A percentile compares a stretch with the other conserved stretches of the same genome.
These are phyloP conservation scores for Sugiyamaella boreocaroliniensis DNA, from an alignment of 805 yeast genomes.

Conservation along the genomic window DNA sequence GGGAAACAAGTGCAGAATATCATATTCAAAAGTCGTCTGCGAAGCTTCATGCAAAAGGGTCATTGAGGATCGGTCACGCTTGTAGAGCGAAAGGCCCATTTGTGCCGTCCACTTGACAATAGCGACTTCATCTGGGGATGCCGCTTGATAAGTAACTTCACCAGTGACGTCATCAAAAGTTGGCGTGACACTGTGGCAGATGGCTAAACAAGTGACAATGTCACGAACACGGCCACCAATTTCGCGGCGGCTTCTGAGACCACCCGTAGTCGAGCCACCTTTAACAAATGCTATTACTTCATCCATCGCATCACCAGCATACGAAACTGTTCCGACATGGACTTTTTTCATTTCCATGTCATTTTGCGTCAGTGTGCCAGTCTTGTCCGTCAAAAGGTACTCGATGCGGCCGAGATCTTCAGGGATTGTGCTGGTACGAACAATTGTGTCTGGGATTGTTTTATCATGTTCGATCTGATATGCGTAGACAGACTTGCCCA, in stretches of 20 bases:
- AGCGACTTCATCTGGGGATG: constrained; percentile 98
- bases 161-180: constrained; percentile 67
- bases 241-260: constrained; percentile 50
- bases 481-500: constrained; percentile 94
- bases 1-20: constrained; percentile 80
- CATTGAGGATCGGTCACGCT: constrained; percentile 75
- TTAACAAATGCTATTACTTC: constrained; percentile 66
- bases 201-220: constrained; percentile 70
- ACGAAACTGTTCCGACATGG: constrained; percentile 88
- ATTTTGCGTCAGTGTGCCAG: constrained; percentile 96
- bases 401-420: constrained; percentile 96
- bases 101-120: constrained; percentile 85
- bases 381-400: constrained; percentile 84
- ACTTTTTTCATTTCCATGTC: constrained; percentile 95
- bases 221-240: constrained; percentile 72
- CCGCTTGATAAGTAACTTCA: constrained; percentile 82
- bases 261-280: constrained; percentile 17
- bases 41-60: constrained; percentile 58
- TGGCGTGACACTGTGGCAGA: constrained; percentile 98
- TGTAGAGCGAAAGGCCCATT: constrained; percentile 74
- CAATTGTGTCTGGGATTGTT: constrained; percentile 78
- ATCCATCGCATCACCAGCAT: constrained; percentile 88
- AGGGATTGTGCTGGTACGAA: constrained; percentile 94
- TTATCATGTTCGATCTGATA: constrained; percentile 86
- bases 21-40: constrained; percentile 44